Evolutionary conservation across 495 filamentous ascomycete genomes (phyloP), one percentile per base, ranked within the genome.

Genomic region (Xanthoparmelia taractica): DNA sequence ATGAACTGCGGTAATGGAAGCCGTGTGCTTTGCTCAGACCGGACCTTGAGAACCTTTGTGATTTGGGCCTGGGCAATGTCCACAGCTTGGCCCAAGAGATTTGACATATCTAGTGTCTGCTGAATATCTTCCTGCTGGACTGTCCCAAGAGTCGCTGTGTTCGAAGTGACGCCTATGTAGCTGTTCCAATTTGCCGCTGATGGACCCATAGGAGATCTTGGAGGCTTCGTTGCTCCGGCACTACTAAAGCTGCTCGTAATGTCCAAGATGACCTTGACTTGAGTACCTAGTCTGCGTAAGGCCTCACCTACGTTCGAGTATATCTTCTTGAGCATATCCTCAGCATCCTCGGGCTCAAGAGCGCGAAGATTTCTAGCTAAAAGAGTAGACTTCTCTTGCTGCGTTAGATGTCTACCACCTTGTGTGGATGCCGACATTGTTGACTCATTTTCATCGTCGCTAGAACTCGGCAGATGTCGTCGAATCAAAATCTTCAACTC

Each of bases 211-310:
- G 81, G 77, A 13, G 82, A 84, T 58, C 73, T 80, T 33, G 70
- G 54, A 27, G 68, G 65, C 34, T 66, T 68, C 1, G 70, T 59
- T 10, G 73, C 66, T n/a, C 74, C 67, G 10, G 67, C 63, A 34
- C 64, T 73, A 40, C 80, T 79, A 48, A 93, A 78, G 12, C 86
- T 86, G 70, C 92, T 96, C 2, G 92, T 96, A 40, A 96, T 89
- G 72, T 99, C 94, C 23, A 99, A 79, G n/a, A 99, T 75, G 25
- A 97, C 85, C 73, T 99, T 99, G 27, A 92, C 89, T 69, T 99
- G 94, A 6, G 91, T 90, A 43, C 88, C 86, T 15, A 97, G 75
- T 69, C 94, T 82, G 60, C 94, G 81, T 60, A 97, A 72, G 1
- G 89, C 87, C 71, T 99, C 94, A 27, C 93, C 87, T 31, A 96